These are phyloP conservation scores for Urochloa ruziziensis DNA, from an alignment of 176 grass and related monocot genomes.

Conservation along the genomic window DNA sequence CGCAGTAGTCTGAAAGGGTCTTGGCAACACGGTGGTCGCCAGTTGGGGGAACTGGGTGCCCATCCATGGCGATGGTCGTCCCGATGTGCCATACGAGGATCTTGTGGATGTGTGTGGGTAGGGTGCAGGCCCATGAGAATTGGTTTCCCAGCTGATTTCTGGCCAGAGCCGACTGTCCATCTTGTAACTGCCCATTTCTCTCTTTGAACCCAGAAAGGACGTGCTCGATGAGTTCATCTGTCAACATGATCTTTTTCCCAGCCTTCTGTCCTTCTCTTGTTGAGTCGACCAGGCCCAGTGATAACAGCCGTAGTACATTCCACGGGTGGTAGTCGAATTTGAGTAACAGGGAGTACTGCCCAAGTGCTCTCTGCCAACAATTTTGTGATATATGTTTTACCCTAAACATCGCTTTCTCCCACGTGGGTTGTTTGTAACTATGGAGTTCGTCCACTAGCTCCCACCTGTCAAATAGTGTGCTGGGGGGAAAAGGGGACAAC, in stretches of 20 bases:
- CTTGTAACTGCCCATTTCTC: neutral
- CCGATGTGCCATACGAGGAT: constrained; percentile 26
- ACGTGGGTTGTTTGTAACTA: neutral
- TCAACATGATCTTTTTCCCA: neutral
- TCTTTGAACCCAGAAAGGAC: constrained; percentile 16
- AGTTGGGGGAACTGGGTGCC: neutral
- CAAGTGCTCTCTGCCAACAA: neutral
- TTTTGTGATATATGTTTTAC: neutral
- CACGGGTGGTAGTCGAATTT: neutral
- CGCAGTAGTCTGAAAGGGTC: constrained; percentile 13
- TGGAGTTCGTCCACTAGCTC: neutral
- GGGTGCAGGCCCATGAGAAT: neutral
- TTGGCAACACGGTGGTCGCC: neutral
- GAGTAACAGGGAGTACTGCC: constrained; percentile 9
- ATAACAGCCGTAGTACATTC: neutral
- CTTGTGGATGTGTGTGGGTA: neutral
- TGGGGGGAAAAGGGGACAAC: neutral
- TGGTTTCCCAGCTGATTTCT: neutral
- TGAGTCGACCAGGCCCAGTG: neutral
- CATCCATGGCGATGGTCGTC: constrained; percentile 3
- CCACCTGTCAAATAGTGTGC: neutral
- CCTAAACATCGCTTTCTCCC: rapidly evolving
- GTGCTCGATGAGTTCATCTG: neutral
- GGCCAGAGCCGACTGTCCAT: neutral
- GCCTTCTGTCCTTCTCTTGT: constrained; percentile 10